Base-by-base conservation (phyloP, 805 yeast species). In the Saccharomycopsis malanga region DNA sequence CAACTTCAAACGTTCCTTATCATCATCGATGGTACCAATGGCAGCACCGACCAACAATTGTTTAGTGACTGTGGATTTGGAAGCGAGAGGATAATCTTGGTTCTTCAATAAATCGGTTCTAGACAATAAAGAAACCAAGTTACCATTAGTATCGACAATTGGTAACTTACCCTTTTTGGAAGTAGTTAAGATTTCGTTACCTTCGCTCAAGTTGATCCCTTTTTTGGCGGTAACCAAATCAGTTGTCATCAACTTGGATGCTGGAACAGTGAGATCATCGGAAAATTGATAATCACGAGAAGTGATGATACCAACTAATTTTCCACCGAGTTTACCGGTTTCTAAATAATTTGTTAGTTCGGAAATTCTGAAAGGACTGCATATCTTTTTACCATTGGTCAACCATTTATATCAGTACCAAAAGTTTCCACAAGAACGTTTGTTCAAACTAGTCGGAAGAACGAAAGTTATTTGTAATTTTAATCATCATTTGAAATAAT, bases 31-130 rank as follows among this genome's bases (percentile, higher is more conserved):
- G 55, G 98, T 93, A 69, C 98, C 98, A 63, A 93, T 80, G 55
- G 98, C 94, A 59, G 98, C 98, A 77, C 98, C 98, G 77, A 96
- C 87, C 62, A 93, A 76, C 65, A 93, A 77, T 74, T 93, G 98
- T 76, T 93, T 93, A 45, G 98, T 86, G 58, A 81, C 73, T 61
- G 81, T 81, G 32, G 96, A 85, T 73, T 93, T 93, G 56, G 97
- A 88, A 48, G 98, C 98, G 56, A 81, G 73, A 59, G 98, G 98
- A 75, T 76, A 93, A 65, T 78, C 76, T 72, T 83, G 83, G 72
- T 93, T 93, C 77, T 93, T 93, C 76, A 87, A 94, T 72, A 93
- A 81, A 70, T 93, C 98, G 53, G 96, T 87, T 74, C 96, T 84
- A 35, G 97, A 87, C 56, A 93, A 73, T 72, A 93, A 77, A 42